Evolutionary conservation across 2,329 filamentous ascomycete genomes (phyloP), one percentile per base, ranked within the genome.

Genomic region (Curvularia sp.): DNA sequence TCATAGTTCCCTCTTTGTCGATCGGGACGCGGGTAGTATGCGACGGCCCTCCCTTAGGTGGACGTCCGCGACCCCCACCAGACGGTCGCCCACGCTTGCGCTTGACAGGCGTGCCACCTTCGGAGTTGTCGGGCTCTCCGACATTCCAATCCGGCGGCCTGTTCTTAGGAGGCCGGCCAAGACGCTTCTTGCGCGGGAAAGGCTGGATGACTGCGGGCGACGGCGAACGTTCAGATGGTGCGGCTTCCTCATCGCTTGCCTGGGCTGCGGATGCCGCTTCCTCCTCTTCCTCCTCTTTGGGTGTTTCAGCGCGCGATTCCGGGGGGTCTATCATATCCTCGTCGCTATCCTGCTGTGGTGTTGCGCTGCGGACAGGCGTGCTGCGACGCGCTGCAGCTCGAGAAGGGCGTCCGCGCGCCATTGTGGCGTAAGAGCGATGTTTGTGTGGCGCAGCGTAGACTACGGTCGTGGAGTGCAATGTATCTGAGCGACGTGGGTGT

Each of bases 1-100:
- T 89, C 78, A 92, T 88, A 57, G 93, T 97, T 50, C 95, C 95
- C 70, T 97, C 93, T 72, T 96, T 96, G 78, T 98, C 95, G 59
- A 97, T 89, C 5, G 92, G 88, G 60, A 96, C 91, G 71, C 93
- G 87, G 1, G 89, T 92, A 48, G 91, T 88, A 71, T 93, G 91
- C 38, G 89, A 88, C 13, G 88, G 86, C 4, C 88, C 86, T 38
- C 88, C 89, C 55, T 90, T 88, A 80, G 89, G 67, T 80, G 89
- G 68, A 79, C 91, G 77, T 81, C 91, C 86, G 87, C 93, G 92
- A 19, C 87, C 87, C 54, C 82, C 75, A 32, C 79, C 79, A 28
- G 81, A 77, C 10, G 82, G 82, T 19, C 82, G 75, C 21, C 82
- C 82, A 61, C 82, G 74, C 61, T 80, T 79, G 59, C 82, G 79